Evolutionary conservation across 306 rosid genomes (phyloP).

Genomic region (Alnus glutinosa): DNA sequence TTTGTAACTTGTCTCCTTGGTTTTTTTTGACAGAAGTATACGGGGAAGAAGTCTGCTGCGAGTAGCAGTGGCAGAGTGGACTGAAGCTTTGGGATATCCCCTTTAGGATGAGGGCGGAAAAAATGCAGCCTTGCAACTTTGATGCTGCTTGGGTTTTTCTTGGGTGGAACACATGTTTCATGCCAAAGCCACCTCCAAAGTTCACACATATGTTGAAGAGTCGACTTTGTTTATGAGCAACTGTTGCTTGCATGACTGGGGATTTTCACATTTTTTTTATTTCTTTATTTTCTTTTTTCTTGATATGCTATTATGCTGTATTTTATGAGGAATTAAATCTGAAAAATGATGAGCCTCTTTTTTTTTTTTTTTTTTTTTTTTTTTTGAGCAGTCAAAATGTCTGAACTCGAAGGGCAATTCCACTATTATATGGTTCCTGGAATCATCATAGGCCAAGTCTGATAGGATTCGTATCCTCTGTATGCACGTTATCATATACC

Average conservation of each 20-base stretch:
- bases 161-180: slow-evolving; percentile 21
- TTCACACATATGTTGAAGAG: slow-evolving; percentile 14
- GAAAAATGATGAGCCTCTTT: slow-evolving; percentile 1
- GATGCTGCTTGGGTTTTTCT: slow-evolving; percentile 24
- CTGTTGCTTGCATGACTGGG: slow-evolving; percentile 26
- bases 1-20: slow-evolving; percentile 16
- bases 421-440: too few species aligned
- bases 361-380: not conserved
- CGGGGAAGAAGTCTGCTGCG: slow-evolving; percentile 42
- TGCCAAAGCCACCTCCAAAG: slow-evolving; percentile 11
- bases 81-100: slow-evolving; percentile 29
- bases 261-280: slow-evolving; percentile 1
- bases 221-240: slow-evolving; percentile 8
- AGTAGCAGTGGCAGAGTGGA: slow-evolving; percentile 41
- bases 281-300: not conserved
- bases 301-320: slow-evolving; percentile 18
- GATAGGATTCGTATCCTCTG: not conserved
- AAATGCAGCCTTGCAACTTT: slow-evolving; percentile 30
- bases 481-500: not conserved
- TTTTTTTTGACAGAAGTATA: slow-evolving; percentile 52
- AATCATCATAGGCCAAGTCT: not conserved
- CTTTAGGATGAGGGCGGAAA: slow-evolving; percentile 17
- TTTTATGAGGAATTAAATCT: slow-evolving; percentile 15
- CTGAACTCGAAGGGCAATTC: not conserved
- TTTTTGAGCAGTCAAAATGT: not conserved